These are phyloP conservation scores for Pseudocercospora musae DNA, from an alignment of 2,329 filamentous ascomycete genomes.

Conservation along the genomic window DNA sequence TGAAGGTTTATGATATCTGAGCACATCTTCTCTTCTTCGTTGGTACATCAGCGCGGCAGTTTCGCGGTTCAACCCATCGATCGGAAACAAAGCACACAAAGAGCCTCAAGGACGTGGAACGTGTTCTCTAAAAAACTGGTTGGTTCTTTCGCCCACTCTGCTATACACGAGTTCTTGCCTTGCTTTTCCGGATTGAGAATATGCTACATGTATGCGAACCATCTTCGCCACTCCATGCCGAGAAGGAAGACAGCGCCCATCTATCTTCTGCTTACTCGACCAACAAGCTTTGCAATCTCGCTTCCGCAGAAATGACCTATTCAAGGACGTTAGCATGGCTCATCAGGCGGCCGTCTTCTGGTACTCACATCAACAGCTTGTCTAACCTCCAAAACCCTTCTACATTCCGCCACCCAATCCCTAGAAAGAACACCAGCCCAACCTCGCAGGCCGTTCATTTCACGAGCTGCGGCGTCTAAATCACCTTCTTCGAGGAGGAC, in stretches of 20 bases:
- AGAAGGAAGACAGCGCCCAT: not conserved
- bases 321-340: conserved; percentile 11
- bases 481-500: conserved; percentile 89
- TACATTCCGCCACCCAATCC: conserved; percentile 89
- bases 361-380: conserved; percentile 88
- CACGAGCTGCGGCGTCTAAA: conserved; percentile 82
- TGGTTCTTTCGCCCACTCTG: not conserved
- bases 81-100: not conserved
- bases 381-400: conserved; percentile 89
- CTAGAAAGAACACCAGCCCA: conserved; percentile 95
- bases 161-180: conserved; percentile 18
- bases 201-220: conserved; percentile 16
- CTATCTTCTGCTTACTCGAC: conserved; percentile 64
- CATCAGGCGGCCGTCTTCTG: not conserved
- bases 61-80: too few species aligned
- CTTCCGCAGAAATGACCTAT: conserved; percentile 85
- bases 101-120: not conserved
- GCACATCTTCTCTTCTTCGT: too few species aligned
- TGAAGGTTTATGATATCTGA: too few species aligned
- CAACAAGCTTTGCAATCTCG: conserved; percentile 79
- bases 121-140: not conserved
- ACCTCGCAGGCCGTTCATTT: conserved; percentile 88
- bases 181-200: conserved; percentile 3
- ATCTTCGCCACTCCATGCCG: not conserved
- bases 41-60: too few species aligned